Evolutionary conservation across 306 rosid species (phyloP).

Genomic region (Vigna radiata): DNA sequence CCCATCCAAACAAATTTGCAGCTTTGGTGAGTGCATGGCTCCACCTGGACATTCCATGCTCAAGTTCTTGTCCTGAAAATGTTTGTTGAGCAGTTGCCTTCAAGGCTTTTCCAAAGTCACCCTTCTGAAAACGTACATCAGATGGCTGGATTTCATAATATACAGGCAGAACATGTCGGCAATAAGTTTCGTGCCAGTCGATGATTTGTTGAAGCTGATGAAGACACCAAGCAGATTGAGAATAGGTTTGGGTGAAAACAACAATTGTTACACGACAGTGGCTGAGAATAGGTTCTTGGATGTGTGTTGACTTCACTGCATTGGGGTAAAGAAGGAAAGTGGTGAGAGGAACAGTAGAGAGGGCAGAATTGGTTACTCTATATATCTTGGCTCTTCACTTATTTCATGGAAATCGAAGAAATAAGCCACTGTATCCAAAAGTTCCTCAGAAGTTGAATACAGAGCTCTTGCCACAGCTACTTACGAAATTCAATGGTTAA

Average conservation of each 20-base stretch:
- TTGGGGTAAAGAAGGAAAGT: too few relatives aligned
- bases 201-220: constrained; percentile 4
- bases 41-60: background rate
- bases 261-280: background rate
- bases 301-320: too few relatives aligned
- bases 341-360: background rate
- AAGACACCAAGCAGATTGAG: constrained; percentile 42
- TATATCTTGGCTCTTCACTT: too few relatives aligned
- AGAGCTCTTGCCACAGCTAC: too few relatives aligned
- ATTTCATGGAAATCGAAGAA: too few relatives aligned
- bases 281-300: background rate
- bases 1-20: background rate
- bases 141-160: background rate
- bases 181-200: background rate
- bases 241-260: background rate
- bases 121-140: background rate
- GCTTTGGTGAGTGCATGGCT: background rate
- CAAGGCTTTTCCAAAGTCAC: background rate
- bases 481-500: too few relatives aligned
- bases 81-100: background rate
- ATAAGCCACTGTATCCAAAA: too few relatives aligned
- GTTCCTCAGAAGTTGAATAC: too few relatives aligned
- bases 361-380: background rate
- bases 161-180: constrained; percentile 3
- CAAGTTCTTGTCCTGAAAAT: too few relatives aligned